Base-by-base conservation (phyloP, 1,284 basidiomycete genomes). In the Leccinum angustisporum region DNA sequence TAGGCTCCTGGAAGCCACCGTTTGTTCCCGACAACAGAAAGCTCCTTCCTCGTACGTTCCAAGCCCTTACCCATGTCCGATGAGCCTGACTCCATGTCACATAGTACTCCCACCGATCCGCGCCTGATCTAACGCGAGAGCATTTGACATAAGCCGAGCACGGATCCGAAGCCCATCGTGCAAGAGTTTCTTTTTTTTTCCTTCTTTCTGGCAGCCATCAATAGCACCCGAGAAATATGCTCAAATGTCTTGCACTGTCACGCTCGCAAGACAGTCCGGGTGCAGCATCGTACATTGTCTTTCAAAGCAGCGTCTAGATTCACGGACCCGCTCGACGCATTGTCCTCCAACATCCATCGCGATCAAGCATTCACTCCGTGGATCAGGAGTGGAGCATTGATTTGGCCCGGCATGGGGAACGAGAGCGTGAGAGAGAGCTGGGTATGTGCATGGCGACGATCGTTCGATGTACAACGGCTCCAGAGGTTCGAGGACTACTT, bases 141-240 rank as follows among this genome's bases (percentile, higher is more conserved):
- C 55, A 71, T 76, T 25, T 69, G 71, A 5, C 72, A 70, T 14
- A 75, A 75, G 51, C 65, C 71, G 9, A 73, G 74, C 63, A 66
- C 73, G 61, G 62, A 53, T 14, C 56, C 60, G 6, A 60, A 63
- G 18, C 64, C 65, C 27, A 64, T 65, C 56, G 66, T 69, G 1
- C 79, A 77, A 13, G 77, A 79, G 60, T 21, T 21, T 21, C 21
- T 21, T 68, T 31, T 31, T 31, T 31, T 31, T 31, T 31, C 30
- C 30, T 31, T 31, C 30, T 31, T 31, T 80, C 38, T 82, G 82
- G 82, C 80, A 74, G 50, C 80, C 81, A 4, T 69, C 75, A 0
- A 76, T 79, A 16, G 76, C 79, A 0, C 74, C 77, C 0, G 76
- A 78, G 58, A 79, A 82, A 51, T 81, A 82, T 55, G 69, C 72